Conservation (phyloP, 805 yeast species). For the Saturnispora saitoi region DNA sequence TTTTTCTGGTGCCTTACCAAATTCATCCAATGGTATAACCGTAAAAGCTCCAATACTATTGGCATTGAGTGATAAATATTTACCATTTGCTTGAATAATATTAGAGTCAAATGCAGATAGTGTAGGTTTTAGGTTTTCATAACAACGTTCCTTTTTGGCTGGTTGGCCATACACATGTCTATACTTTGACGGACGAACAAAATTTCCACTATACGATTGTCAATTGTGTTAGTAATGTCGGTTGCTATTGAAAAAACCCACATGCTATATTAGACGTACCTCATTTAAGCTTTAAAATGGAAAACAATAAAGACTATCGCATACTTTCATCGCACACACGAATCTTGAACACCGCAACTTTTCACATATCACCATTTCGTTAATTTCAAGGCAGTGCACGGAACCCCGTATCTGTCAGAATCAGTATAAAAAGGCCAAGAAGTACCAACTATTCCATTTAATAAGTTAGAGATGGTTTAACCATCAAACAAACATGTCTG, state of each 20-base stretch:
- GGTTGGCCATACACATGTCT: slow-evolving; percentile 96
- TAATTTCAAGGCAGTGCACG: background rate
- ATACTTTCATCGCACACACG: background rate
- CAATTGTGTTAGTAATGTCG: background rate
- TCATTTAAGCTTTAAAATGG: background rate
- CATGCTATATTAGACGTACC: background rate
- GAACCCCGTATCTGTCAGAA: background rate
- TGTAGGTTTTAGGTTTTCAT: slow-evolving; percentile 69
- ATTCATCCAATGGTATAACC: slow-evolving; percentile 75
- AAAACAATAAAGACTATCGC: background rate
- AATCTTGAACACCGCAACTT: slow-evolving; percentile 1
- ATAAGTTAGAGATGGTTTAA: background rate
- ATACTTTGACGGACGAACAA: slow-evolving; percentile 93
- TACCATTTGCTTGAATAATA: slow-evolving; percentile 78
- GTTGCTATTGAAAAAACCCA: no score
- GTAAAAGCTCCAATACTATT: slow-evolving; percentile 99
- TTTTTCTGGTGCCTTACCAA: slow-evolving; percentile 88
- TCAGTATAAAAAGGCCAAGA: background rate
- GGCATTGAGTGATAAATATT: slow-evolving; percentile 74
- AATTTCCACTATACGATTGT: slow-evolving; percentile 49
- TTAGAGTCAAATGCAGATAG: slow-evolving; percentile 97
- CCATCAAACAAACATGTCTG: slow-evolving; percentile 16
- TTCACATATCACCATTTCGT: background rate
- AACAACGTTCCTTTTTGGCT: slow-evolving; percentile 58
- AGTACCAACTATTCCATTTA: background rate